Percentiles rank a stretch among this genome's conserved stretches.
Conservation (phyloP, 106 monocot genomes). For the Vanilla planifolia region DNA sequence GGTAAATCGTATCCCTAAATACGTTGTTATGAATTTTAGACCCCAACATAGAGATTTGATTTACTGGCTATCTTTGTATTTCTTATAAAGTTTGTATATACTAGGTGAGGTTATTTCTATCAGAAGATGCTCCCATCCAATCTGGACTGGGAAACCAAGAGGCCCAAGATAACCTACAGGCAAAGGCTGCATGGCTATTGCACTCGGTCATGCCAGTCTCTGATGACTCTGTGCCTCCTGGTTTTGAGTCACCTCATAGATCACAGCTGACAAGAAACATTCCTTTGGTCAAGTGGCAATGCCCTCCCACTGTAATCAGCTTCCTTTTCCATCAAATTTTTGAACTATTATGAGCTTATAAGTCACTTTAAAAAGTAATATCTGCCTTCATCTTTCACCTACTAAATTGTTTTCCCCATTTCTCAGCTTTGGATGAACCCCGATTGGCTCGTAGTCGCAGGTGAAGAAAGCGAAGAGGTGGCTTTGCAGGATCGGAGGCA, state of each 20-base stretch:
- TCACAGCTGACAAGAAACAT: conserved; percentile 34
- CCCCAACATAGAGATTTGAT: too few species aligned
- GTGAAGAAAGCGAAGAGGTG: conserved; percentile 76
- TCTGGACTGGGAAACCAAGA: conserved; percentile 61
- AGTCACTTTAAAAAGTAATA: background rate
- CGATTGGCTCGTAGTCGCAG: conserved; percentile 79
- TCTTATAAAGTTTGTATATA: too few species aligned
- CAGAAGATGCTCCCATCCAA: conserved; percentile 79
- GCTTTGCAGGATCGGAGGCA: conserved; percentile 49
- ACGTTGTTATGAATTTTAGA: too few species aligned
- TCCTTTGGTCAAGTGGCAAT: conserved; percentile 60
- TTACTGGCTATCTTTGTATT: too few species aligned
- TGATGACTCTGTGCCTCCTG: conserved; percentile 71
- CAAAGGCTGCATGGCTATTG: conserved; percentile 67
- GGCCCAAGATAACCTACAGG: conserved; percentile 68
- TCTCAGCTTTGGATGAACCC: conserved; percentile 46
- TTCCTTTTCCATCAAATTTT: background rate
- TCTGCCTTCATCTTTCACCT: background rate
- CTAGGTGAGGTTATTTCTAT: conserved; percentile 82
- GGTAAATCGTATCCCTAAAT: too few species aligned
- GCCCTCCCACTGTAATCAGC: conserved; percentile 46
- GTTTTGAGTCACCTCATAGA: conserved; percentile 41
- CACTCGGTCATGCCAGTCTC: conserved; percentile 32
- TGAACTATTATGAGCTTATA: background rate
- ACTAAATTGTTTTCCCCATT: background rate